phyloP scores from a whole-genome alignment of 805 yeast species.

The Yamadazyma scolyti region DNA sequence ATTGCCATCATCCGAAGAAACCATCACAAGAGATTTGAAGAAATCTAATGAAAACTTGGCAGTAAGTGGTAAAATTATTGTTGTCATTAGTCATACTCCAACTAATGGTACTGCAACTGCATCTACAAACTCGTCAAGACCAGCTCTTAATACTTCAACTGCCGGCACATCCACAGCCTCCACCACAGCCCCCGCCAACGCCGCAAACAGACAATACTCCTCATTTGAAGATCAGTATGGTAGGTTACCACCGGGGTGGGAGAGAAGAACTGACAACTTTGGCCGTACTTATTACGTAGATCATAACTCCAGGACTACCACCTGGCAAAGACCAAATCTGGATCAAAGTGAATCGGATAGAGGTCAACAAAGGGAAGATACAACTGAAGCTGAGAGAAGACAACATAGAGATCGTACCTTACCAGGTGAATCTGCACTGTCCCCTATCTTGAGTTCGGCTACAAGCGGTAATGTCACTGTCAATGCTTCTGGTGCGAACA shows the following conservation, averaged over 20 bases:
- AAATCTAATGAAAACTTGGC: conserved; percentile 87
- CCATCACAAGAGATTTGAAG: conserved; percentile 88
- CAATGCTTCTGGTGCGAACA: conserved; percentile 39
- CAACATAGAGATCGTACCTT: conserved; percentile 88
- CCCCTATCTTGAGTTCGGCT: conserved; percentile 30
- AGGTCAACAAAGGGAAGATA: conserved; percentile 59
- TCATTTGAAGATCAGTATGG: conserved; percentile 98
- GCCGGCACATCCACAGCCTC: conserved; percentile 11
- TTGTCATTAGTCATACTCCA: conserved; percentile 56
- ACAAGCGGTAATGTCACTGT: conserved; percentile 46
- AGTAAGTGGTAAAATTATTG: conserved; percentile 88
- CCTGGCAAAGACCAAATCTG: conserved; percentile 96
- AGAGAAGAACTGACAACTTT: conserved; percentile 93
- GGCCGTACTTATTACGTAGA: conserved; percentile 98
- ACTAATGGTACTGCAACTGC: conserved; percentile 4
- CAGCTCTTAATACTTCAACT: conserved; percentile 10
- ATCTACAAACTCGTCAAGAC: conserved; percentile 1
- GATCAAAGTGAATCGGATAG: conserved; percentile 74
- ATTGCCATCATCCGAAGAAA: conserved; percentile 58
- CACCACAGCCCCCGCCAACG: conserved; percentile 11
- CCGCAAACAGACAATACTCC: conserved; percentile 62
- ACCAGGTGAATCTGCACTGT: conserved; percentile 55
- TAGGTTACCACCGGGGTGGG: conserved; percentile 98
- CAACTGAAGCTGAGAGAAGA: conserved; percentile 83
- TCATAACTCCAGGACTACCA: conserved; percentile 94